Evolutionary conservation across 192 early-diverging fungal species (phyloP), one percentile per base, ranked within the genome.

Genomic region (Blastocladiella britannica): DNA sequence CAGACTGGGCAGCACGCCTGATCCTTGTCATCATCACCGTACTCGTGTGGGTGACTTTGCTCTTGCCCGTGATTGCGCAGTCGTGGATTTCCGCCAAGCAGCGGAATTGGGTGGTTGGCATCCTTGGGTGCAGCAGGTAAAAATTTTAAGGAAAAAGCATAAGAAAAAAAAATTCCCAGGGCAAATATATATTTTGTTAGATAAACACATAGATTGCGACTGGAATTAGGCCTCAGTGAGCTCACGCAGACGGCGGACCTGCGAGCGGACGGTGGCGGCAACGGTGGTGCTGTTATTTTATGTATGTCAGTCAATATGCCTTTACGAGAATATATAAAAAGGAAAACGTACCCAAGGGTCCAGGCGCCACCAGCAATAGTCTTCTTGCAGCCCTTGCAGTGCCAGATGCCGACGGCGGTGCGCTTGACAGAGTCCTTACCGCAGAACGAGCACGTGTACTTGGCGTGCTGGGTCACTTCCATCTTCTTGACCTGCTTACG

Each of bases 361-460:
- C 90, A 98, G 67, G 94, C 94, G 69, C 94, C 94, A 64, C 89
- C 94, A 58, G 94, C 94, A 66, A 95, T 75, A 62, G 72, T 71
- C 84, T 94, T 91, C 69, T 78, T 80, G 82, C 94, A 98, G 59
- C 84, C 87, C 63, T 80, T 78, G 82, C 94, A 98, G 70, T 88
- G 80, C 94, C 94, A 98, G 83, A 98, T 98, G 71, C 91, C 94
- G 65, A 98, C 94, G 58, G 90, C 79, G 56, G 76, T 71, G 66
- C 94, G 85, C 78, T 86, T 87, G 66, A 98, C 90, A 59, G 85
- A 71, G 70, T 92, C 88, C 88, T 92, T 92, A 63, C 94, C 93
- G 78, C 94, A 98, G 91, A 98, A 98, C 66, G 90, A 84, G 80
- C 94, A 98, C 64, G 88, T 93, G 87, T 98, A 98, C 78, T 90